A percentile compares a stretch with the other conserved stretches of the same genome.
phyloP scores from a whole-genome alignment of 2,329 filamentous ascomycete species.

The Ustilaginoidea virens region DNA sequence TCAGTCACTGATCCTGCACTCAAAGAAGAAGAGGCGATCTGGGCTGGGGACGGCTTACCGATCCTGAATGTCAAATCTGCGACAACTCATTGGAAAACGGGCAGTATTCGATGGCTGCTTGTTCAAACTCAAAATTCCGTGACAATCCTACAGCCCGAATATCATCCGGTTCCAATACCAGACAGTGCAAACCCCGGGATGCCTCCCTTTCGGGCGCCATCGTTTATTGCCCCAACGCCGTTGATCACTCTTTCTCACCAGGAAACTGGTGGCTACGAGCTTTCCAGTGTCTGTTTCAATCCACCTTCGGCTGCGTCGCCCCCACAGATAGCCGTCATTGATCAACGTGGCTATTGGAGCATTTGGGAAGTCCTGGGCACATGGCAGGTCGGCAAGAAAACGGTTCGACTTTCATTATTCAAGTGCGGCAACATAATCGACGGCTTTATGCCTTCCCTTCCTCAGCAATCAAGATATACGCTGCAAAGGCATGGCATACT shows the following conservation, averaged over 20 bases:
- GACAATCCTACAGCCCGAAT: conserved; percentile 34
- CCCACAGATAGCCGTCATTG: conserved; percentile 51
- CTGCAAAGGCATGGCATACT: conserved; percentile 26
- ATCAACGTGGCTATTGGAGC: conserved; percentile 50
- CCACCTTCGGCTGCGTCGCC: conserved; percentile 28
- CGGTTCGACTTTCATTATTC: conserved; percentile 16
- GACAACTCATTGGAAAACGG: conserved; percentile 19
- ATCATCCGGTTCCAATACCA: conserved; percentile 22
- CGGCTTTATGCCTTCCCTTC: conserved; percentile 20
- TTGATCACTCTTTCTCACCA: conserved; percentile 35
- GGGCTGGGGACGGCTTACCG: conserved; percentile 35
- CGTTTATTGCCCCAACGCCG: conserved; percentile 39
- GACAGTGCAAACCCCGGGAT: conserved; percentile 6
- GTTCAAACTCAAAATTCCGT: conserved; percentile 38
- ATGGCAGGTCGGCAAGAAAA: conserved; percentile 17
- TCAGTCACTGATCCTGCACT: conserved; percentile 24
- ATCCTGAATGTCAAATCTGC: conserved; percentile 37
- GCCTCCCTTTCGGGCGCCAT: conserved; percentile 17
- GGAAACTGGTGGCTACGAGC: conserved; percentile 36
- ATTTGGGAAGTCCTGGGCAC: conserved; percentile 43
- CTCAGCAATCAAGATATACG: conserved; percentile 12
- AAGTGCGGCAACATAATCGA: conserved; percentile 28
- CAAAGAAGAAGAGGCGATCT: conserved; percentile 33
- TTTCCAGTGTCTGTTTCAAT: conserved; percentile 52
- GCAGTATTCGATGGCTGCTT: conserved; percentile 32